Percentiles rank a stretch among this genome's conserved stretches.
These are phyloP conservation scores for Ceriops decandra DNA, from an alignment of 345 rosid species.

Conservation along the genomic window DNA sequence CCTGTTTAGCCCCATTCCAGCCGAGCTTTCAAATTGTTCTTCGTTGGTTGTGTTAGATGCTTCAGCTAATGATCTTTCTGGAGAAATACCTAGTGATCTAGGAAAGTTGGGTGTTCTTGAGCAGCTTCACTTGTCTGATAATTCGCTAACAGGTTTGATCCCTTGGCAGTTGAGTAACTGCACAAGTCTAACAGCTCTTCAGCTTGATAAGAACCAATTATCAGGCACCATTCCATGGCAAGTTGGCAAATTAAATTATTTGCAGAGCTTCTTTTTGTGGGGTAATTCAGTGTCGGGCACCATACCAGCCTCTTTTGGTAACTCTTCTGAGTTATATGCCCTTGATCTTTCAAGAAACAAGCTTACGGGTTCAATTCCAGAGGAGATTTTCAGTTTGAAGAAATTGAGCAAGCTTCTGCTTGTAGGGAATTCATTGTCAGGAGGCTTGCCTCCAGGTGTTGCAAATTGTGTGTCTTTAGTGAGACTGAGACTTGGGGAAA, in stretches of 20 bases:
- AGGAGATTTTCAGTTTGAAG: constrained; percentile 72
- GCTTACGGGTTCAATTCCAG: constrained; percentile 81
- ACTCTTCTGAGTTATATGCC: constrained; percentile 69
- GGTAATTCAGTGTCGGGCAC: constrained; percentile 80
- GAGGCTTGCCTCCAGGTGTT: constrained; percentile 55
- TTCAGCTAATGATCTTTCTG: constrained; percentile 74
- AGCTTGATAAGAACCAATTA: constrained; percentile 86
- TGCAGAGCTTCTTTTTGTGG: constrained; percentile 94
- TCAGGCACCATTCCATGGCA: constrained; percentile 76
- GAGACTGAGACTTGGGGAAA: constrained; percentile 88
- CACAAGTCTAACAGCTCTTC: constrained; percentile 74
- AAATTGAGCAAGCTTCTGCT: constrained; percentile 91
- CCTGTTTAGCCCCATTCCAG: constrained; percentile 67
- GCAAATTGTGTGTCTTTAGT: constrained; percentile 74
- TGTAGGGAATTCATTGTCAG: constrained; percentile 81
- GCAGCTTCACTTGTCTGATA: constrained; percentile 95
- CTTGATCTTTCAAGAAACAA: constrained; percentile 89
- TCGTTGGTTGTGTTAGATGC: constrained; percentile 85
- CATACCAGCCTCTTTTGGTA: constrained; percentile 74
- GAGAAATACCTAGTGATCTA: constrained; percentile 73
- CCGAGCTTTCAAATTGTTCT: constrained; percentile 82
- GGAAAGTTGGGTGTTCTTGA: constrained; percentile 74
- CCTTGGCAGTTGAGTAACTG: constrained; percentile 84
- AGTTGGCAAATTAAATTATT: constrained; percentile 63
- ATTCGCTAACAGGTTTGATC: constrained; percentile 56